Percentiles rank a stretch among this genome's conserved stretches.
phyloP scores from a whole-genome alignment of 306 rosid genomes.

The Trifolium subterraneum region DNA sequence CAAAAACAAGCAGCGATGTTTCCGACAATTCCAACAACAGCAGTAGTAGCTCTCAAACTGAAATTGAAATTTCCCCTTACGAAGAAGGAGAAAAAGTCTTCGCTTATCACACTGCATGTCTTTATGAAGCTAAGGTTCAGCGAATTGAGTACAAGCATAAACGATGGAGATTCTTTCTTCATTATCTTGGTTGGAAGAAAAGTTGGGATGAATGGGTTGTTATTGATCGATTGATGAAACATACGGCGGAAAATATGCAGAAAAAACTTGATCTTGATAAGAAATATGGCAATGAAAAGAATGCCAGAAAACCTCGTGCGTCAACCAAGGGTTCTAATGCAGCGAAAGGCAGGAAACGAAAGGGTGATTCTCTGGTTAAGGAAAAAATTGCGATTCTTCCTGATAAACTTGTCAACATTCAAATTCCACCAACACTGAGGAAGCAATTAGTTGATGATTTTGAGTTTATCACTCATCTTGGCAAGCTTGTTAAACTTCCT shows the following conservation, averaged over 20 bases:
- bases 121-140: conserved; percentile 77
- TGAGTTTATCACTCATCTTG: conserved; percentile 76
- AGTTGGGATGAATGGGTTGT: conserved; percentile 97
- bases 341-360: conserved; percentile 66
- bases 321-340: conserved; percentile 51
- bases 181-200: conserved; percentile 89
- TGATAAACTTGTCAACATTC: conserved; percentile 69
- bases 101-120: conserved; percentile 49
- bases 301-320: conserved; percentile 40
- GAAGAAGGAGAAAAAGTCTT: conserved; percentile 65
- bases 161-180: conserved; percentile 64
- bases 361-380: conserved; percentile 60
- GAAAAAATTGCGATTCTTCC: conserved; percentile 41
- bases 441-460: conserved; percentile 88
- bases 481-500: conserved; percentile 95
- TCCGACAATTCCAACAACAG: conserved; percentile 44
- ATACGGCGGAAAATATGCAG: conserved; percentile 63
- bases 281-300: conserved; percentile 55
- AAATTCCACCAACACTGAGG: conserved; percentile 70
- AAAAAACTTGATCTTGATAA: conserved; percentile 43
- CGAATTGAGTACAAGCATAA: conserved; percentile 42
- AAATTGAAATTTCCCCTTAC: conserved; percentile 53
- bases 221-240: conserved; percentile 68
- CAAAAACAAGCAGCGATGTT: conserved; percentile 43
- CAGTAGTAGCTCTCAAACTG: conserved; percentile 46